phyloP scores from a whole-genome alignment of 1,139 yeast species.

The Starmera stellimalicola region DNA sequence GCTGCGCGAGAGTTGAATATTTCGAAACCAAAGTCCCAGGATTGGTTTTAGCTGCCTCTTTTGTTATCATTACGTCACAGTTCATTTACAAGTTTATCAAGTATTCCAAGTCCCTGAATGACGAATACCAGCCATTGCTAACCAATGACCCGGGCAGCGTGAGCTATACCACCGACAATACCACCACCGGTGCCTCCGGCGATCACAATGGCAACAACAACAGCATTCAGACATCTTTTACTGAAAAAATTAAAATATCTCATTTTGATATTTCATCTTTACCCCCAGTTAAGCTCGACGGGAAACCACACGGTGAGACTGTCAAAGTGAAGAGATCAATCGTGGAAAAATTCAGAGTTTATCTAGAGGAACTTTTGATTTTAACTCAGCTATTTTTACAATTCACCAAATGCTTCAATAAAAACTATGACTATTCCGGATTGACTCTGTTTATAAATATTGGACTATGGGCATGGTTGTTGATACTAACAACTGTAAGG shows the following conservation, averaged over 20 bases:
- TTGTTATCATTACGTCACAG: slow-evolving; percentile 3
- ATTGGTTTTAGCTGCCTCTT: slow-evolving; percentile 7
- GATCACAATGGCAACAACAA: slow-evolving; percentile 11
- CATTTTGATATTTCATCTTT: slow-evolving; percentile 25
- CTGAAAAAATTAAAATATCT: slow-evolving; percentile 17
- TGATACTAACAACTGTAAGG: slow-evolving; percentile 42
- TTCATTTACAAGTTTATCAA: slow-evolving; percentile 5
- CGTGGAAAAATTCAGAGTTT: slow-evolving; percentile 42
- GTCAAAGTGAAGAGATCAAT: slow-evolving; percentile 34
- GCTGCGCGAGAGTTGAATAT: slow-evolving; percentile 17
- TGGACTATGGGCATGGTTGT: slow-evolving; percentile 51
- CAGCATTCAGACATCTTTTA: slow-evolving; percentile 5
- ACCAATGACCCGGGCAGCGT: not conserved
- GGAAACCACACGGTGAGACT: slow-evolving; percentile 44
- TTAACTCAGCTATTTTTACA: slow-evolving; percentile 34
- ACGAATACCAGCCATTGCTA: slow-evolving; percentile 1
- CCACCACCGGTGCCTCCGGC: not conserved
- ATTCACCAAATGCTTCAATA: slow-evolving; percentile 28
- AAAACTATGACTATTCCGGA: slow-evolving; percentile 29
- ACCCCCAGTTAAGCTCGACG: slow-evolving; percentile 27
- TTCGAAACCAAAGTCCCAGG: slow-evolving; percentile 17
- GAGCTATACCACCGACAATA: not conserved
- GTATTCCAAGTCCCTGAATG: no score
- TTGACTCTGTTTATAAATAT: slow-evolving; percentile 30
- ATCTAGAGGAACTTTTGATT: slow-evolving; percentile 40